phyloP scores from a whole-genome alignment of 331 rosid species.

The Erythrophleum ivorense region DNA sequence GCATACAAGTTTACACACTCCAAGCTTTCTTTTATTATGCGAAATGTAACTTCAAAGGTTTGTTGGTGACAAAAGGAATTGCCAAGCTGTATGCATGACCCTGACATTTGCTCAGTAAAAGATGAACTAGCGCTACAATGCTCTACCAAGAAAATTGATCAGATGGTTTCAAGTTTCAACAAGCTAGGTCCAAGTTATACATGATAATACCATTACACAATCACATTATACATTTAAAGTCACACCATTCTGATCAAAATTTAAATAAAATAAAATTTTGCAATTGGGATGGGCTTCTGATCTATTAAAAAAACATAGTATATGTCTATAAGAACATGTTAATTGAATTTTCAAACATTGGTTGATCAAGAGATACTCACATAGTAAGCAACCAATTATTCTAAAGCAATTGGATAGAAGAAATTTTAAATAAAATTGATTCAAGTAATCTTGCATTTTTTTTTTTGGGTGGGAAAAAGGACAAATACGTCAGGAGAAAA shows the following conservation, averaged over 20 bases:
- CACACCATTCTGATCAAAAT: neutral
- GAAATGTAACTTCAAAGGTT: slow-evolving; percentile 7
- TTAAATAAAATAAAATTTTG: slow-evolving; percentile 15
- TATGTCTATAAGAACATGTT: neutral
- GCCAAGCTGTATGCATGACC: neutral
- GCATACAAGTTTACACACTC: neutral
- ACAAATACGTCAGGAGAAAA: neutral
- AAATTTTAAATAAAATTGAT: neutral
- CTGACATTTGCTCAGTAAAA: neutral
- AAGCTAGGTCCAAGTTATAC: neutral
- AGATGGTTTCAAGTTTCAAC: neutral
- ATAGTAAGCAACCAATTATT: neutral
- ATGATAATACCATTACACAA: slow-evolving; percentile 13
- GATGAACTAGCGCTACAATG: neutral
- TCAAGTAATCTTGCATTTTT: neutral
- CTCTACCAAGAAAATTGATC: slow-evolving; percentile 3
- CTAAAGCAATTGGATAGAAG: neutral
- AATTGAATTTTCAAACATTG: neutral
- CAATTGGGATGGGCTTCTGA: neutral
- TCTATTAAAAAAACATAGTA: neutral
- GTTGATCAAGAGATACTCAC: neutral
- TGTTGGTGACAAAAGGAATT: neutral
- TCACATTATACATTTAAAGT: slow-evolving; percentile 16
- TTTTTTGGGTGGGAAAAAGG: neutral
- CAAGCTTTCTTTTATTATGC: slow-evolving; percentile 19